phyloP scores from a whole-genome alignment of 768 basidiomycete species.

The Mycena vulgaris region DNA sequence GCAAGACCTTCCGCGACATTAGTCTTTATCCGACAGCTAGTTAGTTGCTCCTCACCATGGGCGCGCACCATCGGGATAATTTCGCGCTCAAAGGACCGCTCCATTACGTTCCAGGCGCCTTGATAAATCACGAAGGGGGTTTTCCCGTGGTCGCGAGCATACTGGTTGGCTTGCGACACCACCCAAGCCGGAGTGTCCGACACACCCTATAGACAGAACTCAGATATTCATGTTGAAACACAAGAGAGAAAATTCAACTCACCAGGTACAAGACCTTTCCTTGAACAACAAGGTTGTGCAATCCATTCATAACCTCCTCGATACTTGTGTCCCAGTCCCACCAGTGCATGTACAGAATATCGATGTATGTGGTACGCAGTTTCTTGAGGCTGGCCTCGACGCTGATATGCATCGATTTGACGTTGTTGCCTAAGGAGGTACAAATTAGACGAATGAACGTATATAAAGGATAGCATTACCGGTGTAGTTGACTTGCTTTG shows the following conservation, averaged over 20 bases:
- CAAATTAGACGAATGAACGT: no score
- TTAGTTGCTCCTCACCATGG: not conserved
- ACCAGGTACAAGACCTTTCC: conserved; percentile 63
- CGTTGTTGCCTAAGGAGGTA: conserved; percentile 33
- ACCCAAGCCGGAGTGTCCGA: conserved; percentile 42
- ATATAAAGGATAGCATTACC: no score
- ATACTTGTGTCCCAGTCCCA: conserved; percentile 59
- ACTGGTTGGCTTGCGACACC: conserved; percentile 54
- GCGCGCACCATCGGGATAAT: conserved; percentile 54
- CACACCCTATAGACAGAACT: conserved; percentile 30
- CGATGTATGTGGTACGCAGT: conserved; percentile 75
- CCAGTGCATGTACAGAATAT: conserved; percentile 71
- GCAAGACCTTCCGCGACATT: conserved; percentile 28
- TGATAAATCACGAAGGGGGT: conserved; percentile 63
- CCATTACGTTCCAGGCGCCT: conserved; percentile 52
- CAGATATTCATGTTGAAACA: conserved; percentile 2
- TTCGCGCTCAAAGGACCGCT: conserved; percentile 61
- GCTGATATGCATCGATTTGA: conserved; percentile 61
- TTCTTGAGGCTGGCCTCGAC: conserved; percentile 61
- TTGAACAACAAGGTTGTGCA: conserved; percentile 58
- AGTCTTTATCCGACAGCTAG: not conserved
- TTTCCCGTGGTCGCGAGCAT: conserved; percentile 57
- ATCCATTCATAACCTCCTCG: conserved; percentile 62
- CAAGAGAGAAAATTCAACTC: not conserved
- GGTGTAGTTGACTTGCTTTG: conserved; percentile 17